Evolutionary conservation across 768 basidiomycete species (phyloP), one percentile per base, ranked within the genome.

Genomic region (Lentinula raphanica): DNA sequence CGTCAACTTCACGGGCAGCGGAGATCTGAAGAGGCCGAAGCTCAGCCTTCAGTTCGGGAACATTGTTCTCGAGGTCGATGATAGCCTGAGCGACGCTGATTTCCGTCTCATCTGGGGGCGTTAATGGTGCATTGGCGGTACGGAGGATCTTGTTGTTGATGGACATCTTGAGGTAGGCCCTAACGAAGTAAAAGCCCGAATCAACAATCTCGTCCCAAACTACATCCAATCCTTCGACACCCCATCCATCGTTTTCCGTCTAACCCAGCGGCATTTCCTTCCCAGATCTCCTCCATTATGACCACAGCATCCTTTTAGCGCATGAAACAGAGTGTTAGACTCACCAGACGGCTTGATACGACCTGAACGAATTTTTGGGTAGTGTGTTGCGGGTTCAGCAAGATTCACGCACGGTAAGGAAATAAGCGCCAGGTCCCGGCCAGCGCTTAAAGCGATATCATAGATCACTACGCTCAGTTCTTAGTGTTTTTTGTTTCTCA

Each of bases 1-100:
- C 95, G 71, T 99, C 97, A 65, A 99, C 91, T 78, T 99, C 97
- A 69, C 94, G 94, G 64, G 97, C 97, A 63, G 95, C 92, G 65
- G 94, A 96, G 77, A 99, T 98, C 72, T 98, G 94, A 65, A 99
- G 86, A 60, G 88, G 85, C 49, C 95, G 88, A 63, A 99, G 88
- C 80, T 99, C 97, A 58, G 83, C 70, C 87, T 98, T 99, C 79
- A 99, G 88, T 77, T 99, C 97, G 62, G 95, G 92, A 60, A 98
- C 95, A 73, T 93, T 94, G 82, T 89, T 92, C 78, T 98, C 96
- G 70, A 99, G 86, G 83, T 99, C 97, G 68, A 98, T 75, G 66
- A 99, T 80, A 55, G 97, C 94, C 79, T 98, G 96, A 53, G 92
- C 96, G 71, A 99, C 89, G 68, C 75, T 85, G 64, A 80, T 86